Conservation (phyloP, 1,284 basidiomycete species). For the Xerocomus nothofagi region DNA sequence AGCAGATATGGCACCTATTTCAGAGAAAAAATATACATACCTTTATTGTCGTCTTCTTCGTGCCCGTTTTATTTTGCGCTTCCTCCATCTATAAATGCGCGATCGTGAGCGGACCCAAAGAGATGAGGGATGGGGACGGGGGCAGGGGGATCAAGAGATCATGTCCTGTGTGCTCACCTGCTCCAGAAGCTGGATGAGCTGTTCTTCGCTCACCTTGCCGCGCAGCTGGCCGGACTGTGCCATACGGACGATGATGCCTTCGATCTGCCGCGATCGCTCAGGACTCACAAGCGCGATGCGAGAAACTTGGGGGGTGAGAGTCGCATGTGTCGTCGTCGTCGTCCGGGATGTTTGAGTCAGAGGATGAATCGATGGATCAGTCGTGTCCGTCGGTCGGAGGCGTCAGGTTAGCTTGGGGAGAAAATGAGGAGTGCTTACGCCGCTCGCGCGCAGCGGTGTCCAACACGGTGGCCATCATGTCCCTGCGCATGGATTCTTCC, state of each 20-base stretch:
- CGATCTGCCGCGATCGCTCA: slow-evolving; percentile 83
- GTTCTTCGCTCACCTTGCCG: slow-evolving; percentile 82
- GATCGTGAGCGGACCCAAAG: not conserved
- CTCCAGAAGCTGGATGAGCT: slow-evolving; percentile 89
- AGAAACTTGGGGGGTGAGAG: slow-evolving; percentile 63
- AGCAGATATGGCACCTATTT: not conserved
- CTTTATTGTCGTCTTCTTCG: slow-evolving; percentile 67
- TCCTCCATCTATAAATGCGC: slow-evolving; percentile 59
- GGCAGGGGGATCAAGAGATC: not conserved
- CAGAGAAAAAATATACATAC: slow-evolving; percentile 42
- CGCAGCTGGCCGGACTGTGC: slow-evolving; percentile 90
- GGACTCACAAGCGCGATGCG: slow-evolving; percentile 93
- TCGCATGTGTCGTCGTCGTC: not conserved
- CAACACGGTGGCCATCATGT: slow-evolving; percentile 85
- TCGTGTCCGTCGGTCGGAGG: not conserved
- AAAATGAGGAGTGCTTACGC: slow-evolving; percentile 55
- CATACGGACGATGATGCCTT: slow-evolving; percentile 85
- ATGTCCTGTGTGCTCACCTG: slow-evolving; percentile 59
- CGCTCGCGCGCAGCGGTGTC: slow-evolving; percentile 88
- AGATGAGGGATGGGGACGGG: not conserved
- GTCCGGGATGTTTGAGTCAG: not conserved
- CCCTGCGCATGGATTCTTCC: slow-evolving; percentile 75
- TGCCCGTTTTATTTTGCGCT: slow-evolving; percentile 52
- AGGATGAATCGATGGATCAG: not conserved
- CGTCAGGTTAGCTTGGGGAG: not conserved